These are phyloP conservation scores for Tuctoria greenei DNA, from an alignment of 176 grass and related monocot species.

Conservation along the genomic window DNA sequence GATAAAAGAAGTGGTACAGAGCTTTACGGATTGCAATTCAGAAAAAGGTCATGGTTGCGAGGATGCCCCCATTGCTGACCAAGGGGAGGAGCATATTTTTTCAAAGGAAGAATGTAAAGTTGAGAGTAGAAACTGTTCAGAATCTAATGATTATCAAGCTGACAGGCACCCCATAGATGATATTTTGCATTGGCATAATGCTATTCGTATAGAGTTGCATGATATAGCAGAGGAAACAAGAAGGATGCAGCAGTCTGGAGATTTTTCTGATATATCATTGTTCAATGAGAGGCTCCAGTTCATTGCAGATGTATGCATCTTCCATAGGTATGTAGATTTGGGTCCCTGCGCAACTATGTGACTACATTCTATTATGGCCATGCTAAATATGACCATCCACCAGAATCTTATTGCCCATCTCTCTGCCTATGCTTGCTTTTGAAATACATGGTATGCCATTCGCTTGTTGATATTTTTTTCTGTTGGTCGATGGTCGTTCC, in stretches of 20 bases:
- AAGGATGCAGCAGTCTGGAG: conserved; percentile 67
- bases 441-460: neutral
- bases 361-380: conserved; percentile 1
- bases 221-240: conserved; percentile 87
- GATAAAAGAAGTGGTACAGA: conserved; percentile 35
- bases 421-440: conserved; percentile 12
- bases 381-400: neutral
- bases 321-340: conserved; percentile 64
- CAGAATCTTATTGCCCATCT: conserved; percentile 11
- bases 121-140: conserved; percentile 53
- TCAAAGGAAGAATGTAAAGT: conserved; percentile 44
- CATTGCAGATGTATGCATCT: conserved; percentile 97
- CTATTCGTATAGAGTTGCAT: conserved; percentile 79
- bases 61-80: conserved; percentile 35
- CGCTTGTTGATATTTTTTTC: conserved; percentile 18
- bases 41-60: conserved; percentile 23
- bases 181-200: conserved; percentile 95
- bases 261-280: conserved; percentile 91
- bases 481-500: neutral
- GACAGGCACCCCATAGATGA: conserved; percentile 83
- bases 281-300: conserved; percentile 90
- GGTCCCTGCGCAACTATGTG: neutral
- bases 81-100: conserved; percentile 39
- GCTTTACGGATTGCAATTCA: conserved; percentile 17
- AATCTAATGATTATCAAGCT: conserved; percentile 42